Percentiles rank a stretch among this genome's conserved stretches.
Conservation (phyloP, 1,284 basidiomycete genomes). For the Anthracocystis setariae region DNA sequence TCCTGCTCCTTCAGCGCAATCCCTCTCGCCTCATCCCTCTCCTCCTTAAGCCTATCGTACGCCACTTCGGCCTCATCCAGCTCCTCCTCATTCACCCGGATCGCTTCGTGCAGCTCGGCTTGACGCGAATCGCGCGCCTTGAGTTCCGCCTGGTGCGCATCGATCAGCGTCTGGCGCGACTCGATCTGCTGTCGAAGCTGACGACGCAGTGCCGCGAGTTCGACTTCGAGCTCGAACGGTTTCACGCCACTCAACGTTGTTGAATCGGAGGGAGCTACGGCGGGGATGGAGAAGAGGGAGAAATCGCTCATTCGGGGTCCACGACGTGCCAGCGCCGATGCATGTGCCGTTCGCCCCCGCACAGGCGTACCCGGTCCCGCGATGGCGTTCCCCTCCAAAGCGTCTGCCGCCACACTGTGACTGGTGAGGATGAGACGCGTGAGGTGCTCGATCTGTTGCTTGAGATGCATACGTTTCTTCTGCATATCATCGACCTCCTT, state of each 20-base stretch:
- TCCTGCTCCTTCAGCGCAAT: constrained; percentile 47
- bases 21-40: constrained; percentile 48
- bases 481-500: constrained; percentile 57
- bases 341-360: constrained; percentile 16
- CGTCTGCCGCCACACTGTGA: constrained; percentile 48
- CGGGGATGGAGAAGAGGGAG: constrained; percentile 19
- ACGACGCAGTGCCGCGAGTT: constrained; percentile 50
- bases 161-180: constrained; percentile 19
- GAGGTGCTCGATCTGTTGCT: constrained; percentile 62
- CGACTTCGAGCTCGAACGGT: constrained; percentile 56
- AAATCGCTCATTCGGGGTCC: constrained; percentile 60
- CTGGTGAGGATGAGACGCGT: constrained; percentile 63
- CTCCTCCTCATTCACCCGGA: constrained; percentile 44
- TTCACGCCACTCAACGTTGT: constrained; percentile 25
- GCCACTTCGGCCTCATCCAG: constrained; percentile 45
- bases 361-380: constrained; percentile 27
- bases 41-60: constrained; percentile 41
- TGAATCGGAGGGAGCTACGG: not conserved
- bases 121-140: constrained; percentile 29
- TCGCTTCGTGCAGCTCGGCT: constrained; percentile 39
- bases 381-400: constrained; percentile 1
- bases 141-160: constrained; percentile 26
- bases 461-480: constrained; percentile 50
- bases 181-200: constrained; percentile 46
- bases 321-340: constrained; percentile 43